Conservation (phyloP, 495 filamentous ascomycete species). For the Aspergillus diversus region DNA sequence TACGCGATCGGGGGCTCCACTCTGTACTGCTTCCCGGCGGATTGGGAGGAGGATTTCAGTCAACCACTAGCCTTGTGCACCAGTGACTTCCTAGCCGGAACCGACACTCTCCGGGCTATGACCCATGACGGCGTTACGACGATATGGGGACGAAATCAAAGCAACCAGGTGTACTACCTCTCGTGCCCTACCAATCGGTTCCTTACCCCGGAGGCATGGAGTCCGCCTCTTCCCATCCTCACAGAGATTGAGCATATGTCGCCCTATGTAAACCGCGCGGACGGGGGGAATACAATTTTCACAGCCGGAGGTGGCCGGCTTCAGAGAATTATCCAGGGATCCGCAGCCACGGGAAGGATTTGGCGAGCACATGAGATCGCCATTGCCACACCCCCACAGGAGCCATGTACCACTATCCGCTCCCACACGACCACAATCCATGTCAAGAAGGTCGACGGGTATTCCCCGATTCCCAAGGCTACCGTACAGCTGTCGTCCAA, state of each 20-base stretch:
- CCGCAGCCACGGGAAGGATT: neutral
- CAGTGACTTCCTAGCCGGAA: neutral
- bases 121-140: conserved; percentile 4
- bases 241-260: conserved; percentile 7
- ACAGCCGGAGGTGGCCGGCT: conserved; percentile 1
- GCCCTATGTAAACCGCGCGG: conserved; percentile 3
- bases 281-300: conserved; percentile 17
- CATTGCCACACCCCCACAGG: neutral
- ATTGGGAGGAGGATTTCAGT: conserved; percentile 3
- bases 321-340: neutral
- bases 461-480: neutral
- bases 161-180: conserved; percentile 9
- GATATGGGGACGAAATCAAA: neutral
- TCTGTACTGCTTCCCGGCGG: neutral
- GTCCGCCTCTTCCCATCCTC: conserved; percentile 6
- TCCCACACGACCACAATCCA: conserved; percentile 9
- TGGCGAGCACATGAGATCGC: neutral
- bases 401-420: neutral
- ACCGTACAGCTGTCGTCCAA: neutral
- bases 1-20: conserved; percentile 4
- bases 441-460: neutral
- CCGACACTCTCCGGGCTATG: conserved; percentile 6
- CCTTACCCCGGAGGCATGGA: conserved; percentile 2
- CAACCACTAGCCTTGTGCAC: neutral
- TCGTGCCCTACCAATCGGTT: neutral